These are phyloP conservation scores for Spizellomyces sp. DNA, from an alignment of 192 early-diverging fungal species.

Conservation along the genomic window DNA sequence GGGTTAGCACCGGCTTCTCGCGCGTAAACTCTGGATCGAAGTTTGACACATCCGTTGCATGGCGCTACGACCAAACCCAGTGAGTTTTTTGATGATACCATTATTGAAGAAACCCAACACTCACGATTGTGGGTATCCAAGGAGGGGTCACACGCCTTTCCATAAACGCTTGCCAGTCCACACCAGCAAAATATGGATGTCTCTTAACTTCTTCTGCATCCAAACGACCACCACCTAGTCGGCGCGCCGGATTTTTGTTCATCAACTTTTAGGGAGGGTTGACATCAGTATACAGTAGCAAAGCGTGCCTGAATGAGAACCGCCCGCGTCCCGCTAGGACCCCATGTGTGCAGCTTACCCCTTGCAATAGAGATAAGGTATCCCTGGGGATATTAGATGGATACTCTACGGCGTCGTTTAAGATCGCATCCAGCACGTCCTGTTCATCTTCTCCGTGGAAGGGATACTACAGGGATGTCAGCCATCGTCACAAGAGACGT, in stretches of 20 bases:
- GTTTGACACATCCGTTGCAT: slow-evolving; percentile 89
- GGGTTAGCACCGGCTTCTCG: slow-evolving; percentile 88
- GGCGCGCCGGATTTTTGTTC: slow-evolving; percentile 83
- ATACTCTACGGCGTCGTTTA: slow-evolving; percentile 93
- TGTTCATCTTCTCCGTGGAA: slow-evolving; percentile 96
- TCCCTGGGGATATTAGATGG: slow-evolving; percentile 91
- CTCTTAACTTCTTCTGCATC: slow-evolving; percentile 95
- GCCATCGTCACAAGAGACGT: background rate
- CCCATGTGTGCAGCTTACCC: slow-evolving; percentile 41
- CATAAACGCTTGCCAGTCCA: slow-evolving; percentile 94
- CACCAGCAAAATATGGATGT: slow-evolving; percentile 93
- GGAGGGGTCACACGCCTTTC: slow-evolving; percentile 84
- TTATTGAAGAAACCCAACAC: slow-evolving; percentile 10
- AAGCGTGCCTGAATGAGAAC: background rate
- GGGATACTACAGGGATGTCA: slow-evolving; percentile 65
- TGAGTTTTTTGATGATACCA: slow-evolving; percentile 12
- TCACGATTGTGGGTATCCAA: slow-evolving; percentile 86
- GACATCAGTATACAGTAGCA: slow-evolving; percentile 7
- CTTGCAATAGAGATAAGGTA: slow-evolving; percentile 87
- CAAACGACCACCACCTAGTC: slow-evolving; percentile 80
- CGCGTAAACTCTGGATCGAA: slow-evolving; percentile 97
- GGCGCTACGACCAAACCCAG: slow-evolving; percentile 29
- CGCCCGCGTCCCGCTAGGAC: background rate
- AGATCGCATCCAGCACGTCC: slow-evolving; percentile 94
- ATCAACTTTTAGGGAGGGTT: slow-evolving; percentile 59